Evolutionary conservation across 1,139 yeast genomes (phyloP), one percentile per base, ranked within the genome.

Genomic region (Protomyces pachydermus): DNA sequence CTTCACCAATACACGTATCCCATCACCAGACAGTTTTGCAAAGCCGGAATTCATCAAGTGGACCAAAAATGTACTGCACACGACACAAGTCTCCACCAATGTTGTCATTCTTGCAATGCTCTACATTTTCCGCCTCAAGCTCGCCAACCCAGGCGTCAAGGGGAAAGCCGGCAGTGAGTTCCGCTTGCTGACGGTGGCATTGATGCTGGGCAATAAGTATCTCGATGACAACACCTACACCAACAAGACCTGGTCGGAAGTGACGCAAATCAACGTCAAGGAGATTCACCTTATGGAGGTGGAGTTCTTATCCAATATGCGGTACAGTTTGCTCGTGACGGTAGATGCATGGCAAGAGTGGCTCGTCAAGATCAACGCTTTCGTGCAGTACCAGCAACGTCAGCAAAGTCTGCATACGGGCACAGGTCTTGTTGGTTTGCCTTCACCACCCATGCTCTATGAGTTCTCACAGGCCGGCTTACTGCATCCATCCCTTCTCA

Each of bases 161-260:
- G 76, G 76, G 56, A 70, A 70, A 32, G 72, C 77, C 8, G 74
- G 75, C 57, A 72, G 76, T 35, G 79, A 77, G 67, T 89, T 87
- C 71, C 81, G 86, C 67, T 82, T 83, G 68, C 79, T 90, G 65
- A 83, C 87, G 48, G 80, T 86, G 34, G 82, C 93, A 0, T 79
- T 91, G 64, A 83, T 91, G 65, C 79, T 91, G 68, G 95, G 96
- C 51, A 91, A 91, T 78, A 91, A 91, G 76, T 89, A 61, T 65
- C 87, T 89, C 71, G 97, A 91, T 75, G 98, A 91, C 77, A 89
- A 90, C 74, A 91, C 97, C 45, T 91, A 90, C 73, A 88, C 96
- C 68, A 91, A 91, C 77, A 83, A 84, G 72, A 88, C 96, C 1
- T 91, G 97, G 98, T 83, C 93, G 32, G 93, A 89, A 60, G 96